Base-by-base conservation (phyloP, 2,329 filamentous ascomycete genomes). In the Ceratocystis destructans region DNA sequence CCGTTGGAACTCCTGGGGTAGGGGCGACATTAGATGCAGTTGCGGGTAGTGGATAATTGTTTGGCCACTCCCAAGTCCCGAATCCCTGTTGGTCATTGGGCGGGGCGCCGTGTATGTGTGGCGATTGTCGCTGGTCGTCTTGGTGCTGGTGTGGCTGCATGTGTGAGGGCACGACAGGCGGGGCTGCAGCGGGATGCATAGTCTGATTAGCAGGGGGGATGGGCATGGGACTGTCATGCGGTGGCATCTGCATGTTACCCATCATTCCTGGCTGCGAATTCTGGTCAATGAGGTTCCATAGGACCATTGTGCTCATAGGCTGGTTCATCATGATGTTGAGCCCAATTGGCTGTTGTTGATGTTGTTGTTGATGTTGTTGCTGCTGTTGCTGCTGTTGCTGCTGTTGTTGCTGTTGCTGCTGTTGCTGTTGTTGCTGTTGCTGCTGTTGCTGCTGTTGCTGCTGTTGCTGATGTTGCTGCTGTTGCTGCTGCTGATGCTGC, bases 271-370 rank as follows among this genome's bases (percentile, higher is more conserved):
- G 33, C 37, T 62, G 25, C 7, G 55, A 10, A 17, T 67, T 64
- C 41, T 64, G 65, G 25, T 66, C 66, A 6, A 68, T 68, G n/a
- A 68, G 65, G 25, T 66, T 61, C 66, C 66, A 68, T 15, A 68
- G 44, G 22, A 65, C 53, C 64, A 68, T 63, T 5, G 66, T 59
- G 20, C 64, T 48, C 15, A 68, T 59, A 2, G 59, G 66, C 15
- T 68, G 63, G 33, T 68, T 62, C 48, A 68, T 68, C n/a, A 68
- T 50, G 33, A 65, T 63, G 33, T 68, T 68, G 3, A 68, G 22
- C 2, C 66, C 62, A n/a, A 62, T 55, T 41, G 63, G 46, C 5
- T 46, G 37, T 12, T 64, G 61, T 41, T 66, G 65, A 6, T 44
- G 17, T 3, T 41, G 33, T 50, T 64, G 28, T 1, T 44, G 31